These are phyloP conservation scores for Barnettozyma pratensis DNA, from an alignment of 805 yeast genomes.

Conservation along the genomic window DNA sequence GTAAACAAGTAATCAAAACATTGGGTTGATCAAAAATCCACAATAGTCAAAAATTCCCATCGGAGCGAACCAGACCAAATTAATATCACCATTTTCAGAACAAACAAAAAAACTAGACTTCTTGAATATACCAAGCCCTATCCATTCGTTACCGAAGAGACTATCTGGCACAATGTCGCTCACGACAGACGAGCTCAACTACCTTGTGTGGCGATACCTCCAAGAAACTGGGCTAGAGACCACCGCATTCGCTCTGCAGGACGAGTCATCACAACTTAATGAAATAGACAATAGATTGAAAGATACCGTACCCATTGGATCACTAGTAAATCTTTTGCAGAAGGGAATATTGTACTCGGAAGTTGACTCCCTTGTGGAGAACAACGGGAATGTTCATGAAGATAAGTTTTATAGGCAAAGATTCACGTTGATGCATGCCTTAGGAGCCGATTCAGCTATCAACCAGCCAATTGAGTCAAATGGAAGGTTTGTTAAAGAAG, in stretches of 20 bases:
- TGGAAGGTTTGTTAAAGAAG: conserved; percentile 30
- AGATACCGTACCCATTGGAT: conserved; percentile 64
- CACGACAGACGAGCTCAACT: conserved; percentile 79
- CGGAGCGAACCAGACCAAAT: too few relatives aligned
- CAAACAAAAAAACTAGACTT: too few relatives aligned
- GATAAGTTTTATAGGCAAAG: conserved; percentile 19
- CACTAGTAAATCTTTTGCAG: conserved; percentile 76
- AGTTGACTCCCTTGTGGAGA: conserved; percentile 51
- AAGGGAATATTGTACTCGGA: conserved; percentile 79
- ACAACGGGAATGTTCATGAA: conserved; percentile 28
- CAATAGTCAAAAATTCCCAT: background rate
- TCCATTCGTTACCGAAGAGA: background rate
- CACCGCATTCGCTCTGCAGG: conserved; percentile 75
- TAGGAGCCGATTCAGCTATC: conserved; percentile 36
- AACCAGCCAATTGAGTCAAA: conserved; percentile 25
- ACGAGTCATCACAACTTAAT: conserved; percentile 55
- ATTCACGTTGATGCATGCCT: conserved; percentile 51
- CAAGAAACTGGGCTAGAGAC: conserved; percentile 79
- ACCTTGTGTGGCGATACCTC: conserved; percentile 86
- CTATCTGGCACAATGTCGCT: conserved; percentile 52
- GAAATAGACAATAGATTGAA: conserved; percentile 48
- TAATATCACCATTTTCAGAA: too few relatives aligned
- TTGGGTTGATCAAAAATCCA: too few relatives aligned
- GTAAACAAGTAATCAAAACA: background rate
- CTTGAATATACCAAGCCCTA: background rate